phyloP scores from a whole-genome alignment of 371 early-diverging fungal genomes.

The Mucor racemosus region DNA sequence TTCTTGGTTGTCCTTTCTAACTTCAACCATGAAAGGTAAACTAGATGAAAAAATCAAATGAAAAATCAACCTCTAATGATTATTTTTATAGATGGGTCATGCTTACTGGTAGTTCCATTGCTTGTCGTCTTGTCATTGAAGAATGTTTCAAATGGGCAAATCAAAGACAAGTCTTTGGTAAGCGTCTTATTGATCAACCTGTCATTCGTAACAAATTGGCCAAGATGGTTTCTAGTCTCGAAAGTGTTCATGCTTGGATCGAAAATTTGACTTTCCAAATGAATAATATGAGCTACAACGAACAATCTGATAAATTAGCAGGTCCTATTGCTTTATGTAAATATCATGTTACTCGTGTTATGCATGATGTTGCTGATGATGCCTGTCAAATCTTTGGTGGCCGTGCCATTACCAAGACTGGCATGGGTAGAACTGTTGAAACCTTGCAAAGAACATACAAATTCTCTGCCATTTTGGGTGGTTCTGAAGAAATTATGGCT shows the following conservation, averaged over 20 bases:
- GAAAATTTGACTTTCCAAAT: constrained; percentile 67
- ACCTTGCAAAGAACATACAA: constrained; percentile 59
- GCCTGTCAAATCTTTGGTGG: constrained; percentile 73
- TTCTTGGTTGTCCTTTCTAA: constrained; percentile 62
- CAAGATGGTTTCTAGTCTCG: constrained; percentile 65
- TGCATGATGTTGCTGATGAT: constrained; percentile 60
- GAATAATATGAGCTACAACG: constrained; percentile 59
- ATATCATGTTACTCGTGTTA: constrained; percentile 57
- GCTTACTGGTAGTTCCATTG: constrained; percentile 28
- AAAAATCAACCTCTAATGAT: background rate
- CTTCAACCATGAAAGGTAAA: constrained; percentile 59
- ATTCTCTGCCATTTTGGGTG: constrained; percentile 79
- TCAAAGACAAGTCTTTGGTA: constrained; percentile 78
- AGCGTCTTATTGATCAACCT: constrained; percentile 75
- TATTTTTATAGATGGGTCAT: constrained; percentile 33
- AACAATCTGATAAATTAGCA: constrained; percentile 62
- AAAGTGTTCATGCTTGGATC: constrained; percentile 58
- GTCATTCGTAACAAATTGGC: constrained; percentile 73
- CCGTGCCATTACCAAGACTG: constrained; percentile 62
- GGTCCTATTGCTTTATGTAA: constrained; percentile 70
- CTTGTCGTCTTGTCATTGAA: constrained; percentile 40
- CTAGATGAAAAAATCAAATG: background rate
- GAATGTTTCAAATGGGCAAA: constrained; percentile 51
- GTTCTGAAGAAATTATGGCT: constrained; percentile 74
- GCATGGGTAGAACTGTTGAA: constrained; percentile 61